Base-by-base conservation (phyloP, 768 basidiomycete species). In the Hygrophorus russula region DNA sequence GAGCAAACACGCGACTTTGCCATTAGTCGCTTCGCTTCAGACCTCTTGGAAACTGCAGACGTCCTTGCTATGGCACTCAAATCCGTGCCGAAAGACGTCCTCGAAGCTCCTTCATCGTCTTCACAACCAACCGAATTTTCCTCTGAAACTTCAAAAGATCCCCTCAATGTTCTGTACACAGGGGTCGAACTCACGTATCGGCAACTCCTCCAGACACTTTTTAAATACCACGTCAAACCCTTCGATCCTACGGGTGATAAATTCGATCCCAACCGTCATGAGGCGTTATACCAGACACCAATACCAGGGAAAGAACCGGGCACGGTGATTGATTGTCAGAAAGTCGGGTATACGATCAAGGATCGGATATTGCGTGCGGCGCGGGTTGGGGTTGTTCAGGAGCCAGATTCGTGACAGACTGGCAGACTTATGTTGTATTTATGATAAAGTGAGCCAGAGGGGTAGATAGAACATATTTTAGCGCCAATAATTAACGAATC, bases 201-300 rank as follows among this genome's bases (percentile, higher is more conserved):
- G 41, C 76, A 85, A 47, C 75, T 98, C 32, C 73, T 92, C 7
- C 84, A 90, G 58, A 93, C 88, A 1, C 72, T 99, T 28, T 87
- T 81, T 68, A 82, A 89, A 64, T 90, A 92, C 64, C 83, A 92
- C 47, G 79, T 98, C 59, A 88, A 82, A 46, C 78, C 85, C 1
- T 96, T 91, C 55, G 90, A 96, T 59, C 89, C 93, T 11, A 82
- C 77, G 0, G 94, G 94, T 34, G 90, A 94, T 62, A 71, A 69
- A 51, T 99, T 99, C 55, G 92, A 99, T 63, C 94, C 96, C 12
- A 97, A 97, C 63, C 65, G 68, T 27, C 94, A 98, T 55, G 96
- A 99, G 64, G 96, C 96, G 9, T 70, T 96, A 19, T 98, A 89
- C 65, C 90, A 93, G 65, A 87, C 78, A 18, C 91, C 93, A 15